Conservation (phyloP, 208 protist species). For the Zelonia costaricensis region DNA sequence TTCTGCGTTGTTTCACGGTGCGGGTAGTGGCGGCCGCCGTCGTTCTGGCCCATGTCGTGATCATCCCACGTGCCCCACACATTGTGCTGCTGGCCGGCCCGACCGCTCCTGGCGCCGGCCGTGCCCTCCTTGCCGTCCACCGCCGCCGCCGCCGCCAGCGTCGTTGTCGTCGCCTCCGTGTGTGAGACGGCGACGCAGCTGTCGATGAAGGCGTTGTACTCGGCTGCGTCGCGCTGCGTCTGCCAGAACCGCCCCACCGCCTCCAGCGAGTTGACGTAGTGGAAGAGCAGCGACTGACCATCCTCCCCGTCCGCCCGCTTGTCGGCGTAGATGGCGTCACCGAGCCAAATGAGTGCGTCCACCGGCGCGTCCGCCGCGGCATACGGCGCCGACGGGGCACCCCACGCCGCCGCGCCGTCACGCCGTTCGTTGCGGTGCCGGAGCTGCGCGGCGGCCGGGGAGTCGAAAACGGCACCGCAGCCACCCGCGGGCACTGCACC, state of each 20-base stretch:
- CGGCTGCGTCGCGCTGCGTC: slow-evolving; percentile 44
- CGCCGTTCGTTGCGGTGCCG: background rate
- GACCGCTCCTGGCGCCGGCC: no score
- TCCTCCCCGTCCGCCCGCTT: slow-evolving; percentile 35
- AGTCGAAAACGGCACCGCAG: slow-evolving; percentile 31
- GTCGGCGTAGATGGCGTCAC: slow-evolving; percentile 87
- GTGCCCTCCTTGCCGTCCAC: background rate
- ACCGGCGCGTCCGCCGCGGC: slow-evolving; percentile 15
- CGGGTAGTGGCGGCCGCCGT: slow-evolving; percentile 71
- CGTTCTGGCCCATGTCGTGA: slow-evolving; percentile 90
- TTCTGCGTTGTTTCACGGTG: slow-evolving; percentile 58
- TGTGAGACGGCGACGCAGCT: slow-evolving; percentile 50
- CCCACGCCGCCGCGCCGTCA: background rate
- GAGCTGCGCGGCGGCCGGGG: slow-evolving; percentile 5
- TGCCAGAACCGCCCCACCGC: slow-evolving; percentile 61
- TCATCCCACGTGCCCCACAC: slow-evolving; percentile 89
- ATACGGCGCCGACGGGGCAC: background rate
- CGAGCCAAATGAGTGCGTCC: slow-evolving; percentile 80
- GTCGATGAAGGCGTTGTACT: slow-evolving; percentile 68
- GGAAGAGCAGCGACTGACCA: slow-evolving; percentile 21
- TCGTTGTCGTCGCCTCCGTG: background rate
- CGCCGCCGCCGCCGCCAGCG: background rate
- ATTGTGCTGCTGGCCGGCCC: slow-evolving; percentile 1
- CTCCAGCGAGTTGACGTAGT: slow-evolving; percentile 33
- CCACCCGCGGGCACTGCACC: slow-evolving; percentile 21